Conservation (phyloP, 2,329 filamentous ascomycete genomes). For the Hirsutella rhossiliensis region DNA sequence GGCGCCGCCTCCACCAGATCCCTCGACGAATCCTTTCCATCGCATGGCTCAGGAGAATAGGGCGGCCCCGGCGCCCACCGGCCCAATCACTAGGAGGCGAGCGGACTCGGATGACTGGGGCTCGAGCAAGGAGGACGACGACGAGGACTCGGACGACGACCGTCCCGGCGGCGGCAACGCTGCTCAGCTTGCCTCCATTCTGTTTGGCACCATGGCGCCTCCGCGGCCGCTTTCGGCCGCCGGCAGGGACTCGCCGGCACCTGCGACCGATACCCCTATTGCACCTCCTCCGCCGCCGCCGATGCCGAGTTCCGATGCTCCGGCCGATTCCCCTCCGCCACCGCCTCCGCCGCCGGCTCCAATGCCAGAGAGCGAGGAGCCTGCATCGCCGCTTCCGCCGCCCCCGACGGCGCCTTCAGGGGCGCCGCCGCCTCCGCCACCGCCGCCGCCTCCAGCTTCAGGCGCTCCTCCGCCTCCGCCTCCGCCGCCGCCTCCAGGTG, state of each 20-base stretch:
- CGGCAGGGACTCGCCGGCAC: conserved; percentile 50
- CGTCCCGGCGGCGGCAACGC: conserved; percentile 71
- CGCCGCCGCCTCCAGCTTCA: conserved; percentile 6
- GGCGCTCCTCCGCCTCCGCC: conserved; percentile 9
- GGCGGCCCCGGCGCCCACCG: conserved; percentile 29
- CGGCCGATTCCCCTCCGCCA: conserved; percentile 14
- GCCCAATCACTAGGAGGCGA: conserved; percentile 39
- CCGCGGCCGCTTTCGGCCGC: conserved; percentile 78
- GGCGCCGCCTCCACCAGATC: conserved; percentile 31
- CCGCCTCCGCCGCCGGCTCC: conserved; percentile 19
- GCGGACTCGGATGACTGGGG: conserved; percentile 67
- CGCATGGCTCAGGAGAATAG: conserved; percentile 59
- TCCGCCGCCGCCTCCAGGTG: conserved; percentile 19
- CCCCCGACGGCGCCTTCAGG: not conserved
- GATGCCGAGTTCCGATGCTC: conserved; percentile 12
- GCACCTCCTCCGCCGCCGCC: conserved; percentile 26
- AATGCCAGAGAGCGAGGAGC: conserved; percentile 12
- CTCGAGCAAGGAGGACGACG: conserved; percentile 50
- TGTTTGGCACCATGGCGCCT: conserved; percentile 95
- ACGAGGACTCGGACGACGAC: conserved; percentile 66
- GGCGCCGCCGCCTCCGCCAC: conserved; percentile 11
- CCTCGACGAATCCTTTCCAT: conserved; percentile 94
- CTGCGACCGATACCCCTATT: conserved; percentile 26
- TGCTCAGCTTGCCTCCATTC: conserved; percentile 83
- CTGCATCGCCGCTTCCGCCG: conserved; percentile 2